Evolutionary conservation across 345 rosid species (phyloP), one percentile per base, ranked within the genome.

Genomic region (Bretschneidera sinensis): DNA sequence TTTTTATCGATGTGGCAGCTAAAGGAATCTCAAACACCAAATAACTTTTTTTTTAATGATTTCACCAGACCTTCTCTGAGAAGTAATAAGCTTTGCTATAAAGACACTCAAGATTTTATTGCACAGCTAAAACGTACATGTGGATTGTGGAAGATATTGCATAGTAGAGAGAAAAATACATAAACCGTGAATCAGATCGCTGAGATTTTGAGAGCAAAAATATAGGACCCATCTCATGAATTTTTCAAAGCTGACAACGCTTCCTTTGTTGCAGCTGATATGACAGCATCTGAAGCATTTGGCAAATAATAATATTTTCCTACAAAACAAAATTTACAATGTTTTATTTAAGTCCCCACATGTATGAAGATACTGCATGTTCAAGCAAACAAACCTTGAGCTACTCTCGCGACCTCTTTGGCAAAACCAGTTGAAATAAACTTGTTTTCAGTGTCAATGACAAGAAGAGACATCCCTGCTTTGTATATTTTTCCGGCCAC

Each of bases 231-330:
- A 49, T n/a, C 66, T 78, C 62, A 92, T 24, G 88, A 85, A 68
- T 70, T 94, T 75, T 94, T 94, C 66, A 89, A 66, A 55, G 75
- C 85, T 6, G 97, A 84, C 47, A 94, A 71, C 17, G 99, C 97
- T 51, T 86, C 94, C 70, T 69, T 89, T 0, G 99, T 94, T 1
- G 97, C 67, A 45, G 99, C 89, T 9, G 99, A 94, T 67, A 94
- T 89, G 24, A 94, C 96, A 9, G 97, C 92, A 63, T 89, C 99
- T 11, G 99, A 87, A 67, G 99, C 99, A 73, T 94, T 94, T 55
- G 99, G 99, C 78, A 89, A 79, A 78, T 89, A 94, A 59, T 94
- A 94, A 69, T 94, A 94, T 77, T 94, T 94, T 21, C 99, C 99
- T 94, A 87, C 61, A 59, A 55, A 20, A 20, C 17, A 51, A 21